These are phyloP conservation scores for Larix kaempferi DNA, from an alignment of 75 land plant genomes.

Conservation along the genomic window DNA sequence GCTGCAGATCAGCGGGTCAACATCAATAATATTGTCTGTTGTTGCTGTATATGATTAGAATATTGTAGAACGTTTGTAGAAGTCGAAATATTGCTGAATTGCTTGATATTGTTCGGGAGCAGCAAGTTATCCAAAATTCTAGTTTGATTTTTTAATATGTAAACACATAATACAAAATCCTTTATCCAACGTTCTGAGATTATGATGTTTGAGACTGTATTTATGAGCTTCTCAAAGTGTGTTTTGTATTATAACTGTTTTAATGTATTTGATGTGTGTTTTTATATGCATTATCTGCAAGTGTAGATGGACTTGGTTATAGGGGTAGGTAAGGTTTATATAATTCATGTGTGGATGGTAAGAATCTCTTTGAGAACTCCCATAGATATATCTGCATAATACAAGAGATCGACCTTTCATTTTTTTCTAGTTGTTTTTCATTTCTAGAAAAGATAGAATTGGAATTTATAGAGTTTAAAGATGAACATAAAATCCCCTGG, in stretches of 20 bases:
- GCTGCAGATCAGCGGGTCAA: no score
- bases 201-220: conserved; percentile 79
- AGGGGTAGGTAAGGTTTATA: neutral
- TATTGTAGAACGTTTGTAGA: conserved; percentile 82
- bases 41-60: conserved; percentile 77
- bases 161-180: conserved; percentile 80
- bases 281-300: neutral
- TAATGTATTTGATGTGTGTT: neutral
- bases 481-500: no score
- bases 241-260: neutral
- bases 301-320: neutral
- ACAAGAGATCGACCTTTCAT: no score
- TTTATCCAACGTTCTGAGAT: conserved; percentile 86
- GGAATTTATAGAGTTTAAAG: no score
- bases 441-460: no score
- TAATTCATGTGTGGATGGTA: neutral
- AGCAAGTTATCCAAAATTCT: conserved; percentile 70
- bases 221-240: conserved; percentile 80
- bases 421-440: no score
- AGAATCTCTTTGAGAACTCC: neutral
- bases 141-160: conserved; percentile 84
- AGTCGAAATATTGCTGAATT: conserved; percentile 83
- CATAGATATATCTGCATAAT: neutral
- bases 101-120: conserved; percentile 84
- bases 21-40: neutral